Conservation (phyloP, 768 basidiomycete species). For the Tylopilus sp. region DNA sequence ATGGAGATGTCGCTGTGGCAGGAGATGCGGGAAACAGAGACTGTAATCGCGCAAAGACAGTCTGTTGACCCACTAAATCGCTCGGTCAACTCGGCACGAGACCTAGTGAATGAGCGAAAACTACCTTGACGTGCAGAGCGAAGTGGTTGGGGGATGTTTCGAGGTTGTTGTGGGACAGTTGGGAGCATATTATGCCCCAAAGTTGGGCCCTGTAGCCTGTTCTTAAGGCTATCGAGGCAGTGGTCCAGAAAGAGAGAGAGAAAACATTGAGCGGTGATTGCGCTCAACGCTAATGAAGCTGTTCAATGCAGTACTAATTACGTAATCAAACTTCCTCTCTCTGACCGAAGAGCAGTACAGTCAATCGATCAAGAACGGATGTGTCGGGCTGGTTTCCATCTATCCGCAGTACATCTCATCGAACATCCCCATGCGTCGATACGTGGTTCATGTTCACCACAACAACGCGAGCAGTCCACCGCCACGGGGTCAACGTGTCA, state of each 20-base stretch:
- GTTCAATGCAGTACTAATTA: constrained; percentile 25
- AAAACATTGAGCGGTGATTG: constrained; percentile 22
- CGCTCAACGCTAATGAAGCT: constrained; percentile 15
- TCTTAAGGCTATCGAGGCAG: constrained; percentile 30
- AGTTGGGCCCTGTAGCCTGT: constrained; percentile 23
- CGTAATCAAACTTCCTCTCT: constrained; percentile 6
- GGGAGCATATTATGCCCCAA: constrained; percentile 22
- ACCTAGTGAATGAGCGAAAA: constrained; percentile 3
- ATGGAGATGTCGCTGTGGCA: constrained; percentile 17
- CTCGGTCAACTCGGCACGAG: constrained; percentile 3
- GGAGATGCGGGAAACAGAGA: constrained; percentile 45
- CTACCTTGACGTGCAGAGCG: constrained; percentile 20
- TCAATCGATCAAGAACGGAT: neutral
- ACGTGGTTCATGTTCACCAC: neutral
- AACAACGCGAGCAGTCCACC: neutral
- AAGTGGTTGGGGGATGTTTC: constrained; percentile 10
- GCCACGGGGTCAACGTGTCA: constrained; percentile 25
- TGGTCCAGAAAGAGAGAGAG: constrained; percentile 18
- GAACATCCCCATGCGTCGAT: neutral
- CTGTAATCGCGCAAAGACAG: constrained; percentile 50
- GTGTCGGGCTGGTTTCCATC: neutral
- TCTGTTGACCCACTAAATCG: constrained; percentile 31
- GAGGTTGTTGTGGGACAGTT: constrained; percentile 19
- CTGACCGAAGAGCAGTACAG: neutral
- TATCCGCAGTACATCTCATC: neutral